These are phyloP conservation scores for Cicer yamashitae DNA, from an alignment of 306 rosid genomes.

Conservation along the genomic window DNA sequence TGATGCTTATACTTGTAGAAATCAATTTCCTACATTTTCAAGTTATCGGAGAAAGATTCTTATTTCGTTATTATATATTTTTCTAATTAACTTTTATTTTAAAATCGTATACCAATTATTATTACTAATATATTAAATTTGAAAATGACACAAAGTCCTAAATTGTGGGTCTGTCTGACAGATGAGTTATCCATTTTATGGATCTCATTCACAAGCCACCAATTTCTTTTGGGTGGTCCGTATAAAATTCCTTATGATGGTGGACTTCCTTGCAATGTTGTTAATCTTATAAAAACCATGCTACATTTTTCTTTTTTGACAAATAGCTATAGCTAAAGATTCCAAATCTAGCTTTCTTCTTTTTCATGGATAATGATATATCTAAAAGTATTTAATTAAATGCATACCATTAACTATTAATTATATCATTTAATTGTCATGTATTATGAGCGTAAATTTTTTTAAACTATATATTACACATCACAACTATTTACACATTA, in stretches of 20 bases:
- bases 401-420: not conserved
- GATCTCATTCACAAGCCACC: slow-evolving; percentile 41
- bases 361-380: slow-evolving; percentile 40
- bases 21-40: slow-evolving; percentile 80
- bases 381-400: slow-evolving; percentile 10
- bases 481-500: too few relatives aligned
- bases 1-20: slow-evolving; percentile 85
- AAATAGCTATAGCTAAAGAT: slow-evolving; percentile 47
- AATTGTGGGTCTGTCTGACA: slow-evolving; percentile 48
- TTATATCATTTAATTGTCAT: too few relatives aligned
- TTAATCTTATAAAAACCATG: slow-evolving; percentile 45
- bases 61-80: slow-evolving; percentile 24
- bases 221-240: slow-evolving; percentile 32
- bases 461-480: too few relatives aligned
- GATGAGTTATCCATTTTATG: slow-evolving; percentile 49
- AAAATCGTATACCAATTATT: slow-evolving; percentile 16
- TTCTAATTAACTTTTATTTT: slow-evolving; percentile 3
- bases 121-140: slow-evolving; percentile 13
- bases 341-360: slow-evolving; percentile 30
- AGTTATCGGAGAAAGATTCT: slow-evolving; percentile 75
- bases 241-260: slow-evolving; percentile 52
- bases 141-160: slow-evolving; percentile 73
- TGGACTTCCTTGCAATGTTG: slow-evolving; percentile 47
- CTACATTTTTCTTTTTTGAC: slow-evolving; percentile 54
- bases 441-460: too few relatives aligned